Evolutionary conservation across 495 filamentous ascomycete genomes (phyloP).

Genomic region (Xylaria longipes): DNA sequence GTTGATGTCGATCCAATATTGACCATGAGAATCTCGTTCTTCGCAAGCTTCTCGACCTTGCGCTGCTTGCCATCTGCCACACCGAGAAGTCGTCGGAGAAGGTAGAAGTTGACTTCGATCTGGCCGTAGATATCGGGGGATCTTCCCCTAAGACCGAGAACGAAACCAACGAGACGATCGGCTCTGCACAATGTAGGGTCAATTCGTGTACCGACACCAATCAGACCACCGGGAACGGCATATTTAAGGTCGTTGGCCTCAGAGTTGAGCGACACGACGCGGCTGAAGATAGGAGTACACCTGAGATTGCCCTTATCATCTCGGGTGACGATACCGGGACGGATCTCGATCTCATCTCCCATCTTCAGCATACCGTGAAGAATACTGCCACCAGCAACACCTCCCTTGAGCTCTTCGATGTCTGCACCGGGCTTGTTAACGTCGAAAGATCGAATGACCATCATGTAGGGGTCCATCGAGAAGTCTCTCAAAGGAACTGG

Average conservation of each 20-base stretch:
- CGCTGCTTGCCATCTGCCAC: slow-evolving; percentile 99
- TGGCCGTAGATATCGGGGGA: slow-evolving; percentile 96
- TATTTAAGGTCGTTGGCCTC: slow-evolving; percentile 98
- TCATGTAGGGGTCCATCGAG: slow-evolving; percentile 90
- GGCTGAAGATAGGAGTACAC: slow-evolving; percentile 95
- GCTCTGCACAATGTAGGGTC: slow-evolving; percentile 97
- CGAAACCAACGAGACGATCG: slow-evolving; percentile 97
- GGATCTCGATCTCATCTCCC: slow-evolving; percentile 97
- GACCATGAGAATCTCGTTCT: slow-evolving; percentile 99
- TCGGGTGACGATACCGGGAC: slow-evolving; percentile 92
- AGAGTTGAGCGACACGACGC: slow-evolving; percentile 92
- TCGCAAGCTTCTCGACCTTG: slow-evolving; percentile 95
- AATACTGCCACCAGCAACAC: slow-evolving; percentile 97
- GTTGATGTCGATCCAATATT: slow-evolving; percentile 98
- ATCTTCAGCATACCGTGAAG: slow-evolving; percentile 94
- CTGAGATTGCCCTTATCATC: slow-evolving; percentile 93
- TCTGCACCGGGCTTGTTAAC: slow-evolving; percentile 99
- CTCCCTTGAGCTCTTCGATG: slow-evolving; percentile 97
- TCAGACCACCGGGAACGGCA: slow-evolving; percentile 94
- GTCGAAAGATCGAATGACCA: slow-evolving; percentile 97
- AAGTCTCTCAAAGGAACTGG: slow-evolving; percentile 92
- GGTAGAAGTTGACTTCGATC: slow-evolving; percentile 98
- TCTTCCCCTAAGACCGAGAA: slow-evolving; percentile 89
- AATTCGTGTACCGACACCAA: slow-evolving; percentile 95
- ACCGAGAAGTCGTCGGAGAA: slow-evolving; percentile 90